Evolutionary conservation across 163 green algal species (phyloP), one percentile per base, ranked within the genome.

Genomic region (Coccomyxa subellipsoidea): DNA sequence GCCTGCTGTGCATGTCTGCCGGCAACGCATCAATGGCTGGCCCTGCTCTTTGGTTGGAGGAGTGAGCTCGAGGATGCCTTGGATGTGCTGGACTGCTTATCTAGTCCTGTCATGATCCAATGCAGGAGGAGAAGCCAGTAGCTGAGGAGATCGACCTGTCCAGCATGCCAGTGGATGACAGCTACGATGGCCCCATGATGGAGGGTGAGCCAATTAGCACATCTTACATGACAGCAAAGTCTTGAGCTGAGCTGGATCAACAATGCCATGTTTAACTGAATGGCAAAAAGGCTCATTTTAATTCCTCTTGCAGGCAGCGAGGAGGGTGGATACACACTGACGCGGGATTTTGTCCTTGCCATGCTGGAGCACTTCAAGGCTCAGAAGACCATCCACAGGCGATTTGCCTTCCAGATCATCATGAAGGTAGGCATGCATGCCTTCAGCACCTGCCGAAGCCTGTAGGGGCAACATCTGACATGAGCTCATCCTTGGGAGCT

Each of bases 381-480:
- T 35, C 93, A 98, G 88, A 92, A 90, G 69, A 79, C 88, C 18
- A 93, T 99, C n/a, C 94, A 98, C 88, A 88, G 85, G 82, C 86
- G 96, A 25, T 99, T 96, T 79, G 95, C 93, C 0, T 97, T 96
- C 82, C 87, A 98, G 84, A 98, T 99, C 75, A 82, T 98, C n/a
- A 76, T 96, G 12, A 75, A 92, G 86, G 87, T 92, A 66, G 15
- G 34, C 27, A 53, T 40, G 2, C 23, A 34, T 9, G 12, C 69
- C 31, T 76, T 0, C 31, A 0, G 18, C 38, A 36, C 47, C 72
- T 25, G n/a, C 15, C 34, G 25, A 69, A 53, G 27, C 2, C 23
- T 59, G 47, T 27, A 8, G 8, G 9, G 27, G 9, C 66, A 73
- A 34, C 15, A n/a, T n/a, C n/a, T n/a, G n/a, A n/a, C n/a, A n/a